A percentile compares a stretch with the other conserved stretches of the same genome.
Evolutionary conservation across 768 basidiomycete genomes (phyloP).

Genomic region (Naganishia friedmannii): DNA sequence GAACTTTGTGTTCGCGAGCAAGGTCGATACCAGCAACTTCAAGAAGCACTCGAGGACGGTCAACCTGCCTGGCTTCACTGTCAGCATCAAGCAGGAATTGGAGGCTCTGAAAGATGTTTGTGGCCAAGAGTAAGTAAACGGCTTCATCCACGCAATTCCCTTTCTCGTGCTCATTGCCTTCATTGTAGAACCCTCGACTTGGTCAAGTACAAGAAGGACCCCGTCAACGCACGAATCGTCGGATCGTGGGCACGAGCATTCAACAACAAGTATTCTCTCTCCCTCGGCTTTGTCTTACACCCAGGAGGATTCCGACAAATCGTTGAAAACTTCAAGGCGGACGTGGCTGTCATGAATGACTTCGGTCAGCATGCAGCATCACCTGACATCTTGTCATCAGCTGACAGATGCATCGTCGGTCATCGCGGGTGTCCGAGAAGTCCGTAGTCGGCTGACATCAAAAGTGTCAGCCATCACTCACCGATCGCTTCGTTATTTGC

Average conservation of each 20-base stretch:
- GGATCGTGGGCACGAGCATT: constrained; percentile 49
- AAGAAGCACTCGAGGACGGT: constrained; percentile 44
- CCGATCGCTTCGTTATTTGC: no score
- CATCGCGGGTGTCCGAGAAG: no score
- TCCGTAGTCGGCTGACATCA: no score
- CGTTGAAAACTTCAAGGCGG: constrained; percentile 49
- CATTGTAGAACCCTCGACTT: constrained; percentile 46
- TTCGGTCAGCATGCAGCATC: no score
- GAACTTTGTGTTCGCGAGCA: constrained; percentile 51
- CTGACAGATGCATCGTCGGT: no score
- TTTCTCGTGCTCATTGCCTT: background rate
- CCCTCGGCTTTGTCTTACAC: constrained; percentile 47
- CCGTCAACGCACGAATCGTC: constrained; percentile 49
- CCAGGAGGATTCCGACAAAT: constrained; percentile 50
- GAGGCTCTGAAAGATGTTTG: constrained; percentile 47
- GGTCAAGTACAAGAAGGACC: constrained; percentile 49
- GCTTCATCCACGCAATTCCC: no score
- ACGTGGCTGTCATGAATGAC: no score
- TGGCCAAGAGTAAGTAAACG: constrained; percentile 39
- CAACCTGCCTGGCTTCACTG: constrained; percentile 50
- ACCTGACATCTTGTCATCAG: no score
- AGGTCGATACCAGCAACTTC: constrained; percentile 47
- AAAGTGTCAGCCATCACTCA: no score
- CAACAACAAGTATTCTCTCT: constrained; percentile 45
- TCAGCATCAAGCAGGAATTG: constrained; percentile 46